A percentile compares a stretch with the other conserved stretches of the same genome.
phyloP scores from a whole-genome alignment of 768 basidiomycete genomes.

The Suillus decipiens region DNA sequence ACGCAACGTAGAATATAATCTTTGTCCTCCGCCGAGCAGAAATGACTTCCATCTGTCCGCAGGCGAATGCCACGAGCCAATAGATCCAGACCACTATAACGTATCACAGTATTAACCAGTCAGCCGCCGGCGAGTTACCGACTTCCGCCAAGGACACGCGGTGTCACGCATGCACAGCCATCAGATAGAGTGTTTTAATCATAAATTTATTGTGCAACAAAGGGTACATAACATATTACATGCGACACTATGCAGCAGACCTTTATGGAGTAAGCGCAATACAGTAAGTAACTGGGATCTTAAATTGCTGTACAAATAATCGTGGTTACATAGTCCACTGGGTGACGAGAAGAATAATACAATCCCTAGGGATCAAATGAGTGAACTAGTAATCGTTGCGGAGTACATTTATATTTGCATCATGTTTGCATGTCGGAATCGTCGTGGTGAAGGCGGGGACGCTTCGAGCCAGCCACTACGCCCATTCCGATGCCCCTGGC shows the following conservation, averaged over 20 bases:
- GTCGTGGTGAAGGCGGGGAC: conserved; percentile 52
- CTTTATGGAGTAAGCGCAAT: conserved; percentile 34
- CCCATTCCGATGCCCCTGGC: conserved; percentile 71
- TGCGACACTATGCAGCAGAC: conserved; percentile 37
- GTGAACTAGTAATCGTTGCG: conserved; percentile 4
- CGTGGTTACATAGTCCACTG: conserved; percentile 23
- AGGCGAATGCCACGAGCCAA: conserved; percentile 15
- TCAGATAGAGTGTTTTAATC: conserved; percentile 13
- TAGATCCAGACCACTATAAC: not conserved
- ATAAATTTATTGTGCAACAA: conserved; percentile 24
- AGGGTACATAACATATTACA: conserved; percentile 41
- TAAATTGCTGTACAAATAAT: conserved; percentile 27
- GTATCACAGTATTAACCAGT: not conserved
- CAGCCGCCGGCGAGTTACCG: conserved; percentile 5
- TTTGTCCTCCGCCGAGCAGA: conserved; percentile 24
- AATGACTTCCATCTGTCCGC: conserved; percentile 32
- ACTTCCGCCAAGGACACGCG: conserved; percentile 9
- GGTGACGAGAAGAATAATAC: conserved; percentile 8
- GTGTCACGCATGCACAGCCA: conserved; percentile 7
- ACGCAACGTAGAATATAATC: conserved; percentile 28
- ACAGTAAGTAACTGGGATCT: conserved; percentile 31
- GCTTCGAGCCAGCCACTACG: conserved; percentile 37
- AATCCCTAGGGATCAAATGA: conserved; percentile 10
- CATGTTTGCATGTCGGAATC: conserved; percentile 45
- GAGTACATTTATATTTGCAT: conserved; percentile 21